A percentile compares a stretch with the other conserved stretches of the same genome.
Evolutionary conservation across 208 protist species (phyloP).

Genomic region (Balamuthia mandrillaris): DNA sequence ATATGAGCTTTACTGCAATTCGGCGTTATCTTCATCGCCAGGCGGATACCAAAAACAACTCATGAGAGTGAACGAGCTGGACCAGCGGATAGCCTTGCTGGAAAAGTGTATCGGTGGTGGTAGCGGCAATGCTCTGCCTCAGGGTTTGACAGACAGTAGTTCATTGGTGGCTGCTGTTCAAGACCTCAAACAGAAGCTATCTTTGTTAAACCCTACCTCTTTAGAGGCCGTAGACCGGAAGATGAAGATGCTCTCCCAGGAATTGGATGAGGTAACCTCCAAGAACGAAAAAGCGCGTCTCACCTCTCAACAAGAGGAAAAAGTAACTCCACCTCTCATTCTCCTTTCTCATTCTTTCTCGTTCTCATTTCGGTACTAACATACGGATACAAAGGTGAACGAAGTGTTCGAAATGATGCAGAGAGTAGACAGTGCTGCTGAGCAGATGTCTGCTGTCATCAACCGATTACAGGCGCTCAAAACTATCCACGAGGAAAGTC

Average conservation of each 20-base stretch:
- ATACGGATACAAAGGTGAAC: conserved; percentile 3
- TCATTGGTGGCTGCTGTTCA: neutral
- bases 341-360: neutral
- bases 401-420: conserved; percentile 40
- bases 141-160: neutral
- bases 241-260: conserved; percentile 38
- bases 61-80: neutral
- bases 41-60: neutral
- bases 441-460: conserved; percentile 28
- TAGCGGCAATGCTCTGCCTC: neutral
- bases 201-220: neutral
- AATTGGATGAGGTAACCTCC: conserved; percentile 12
- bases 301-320: conserved; percentile 26
- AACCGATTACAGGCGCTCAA: conserved; percentile 9
- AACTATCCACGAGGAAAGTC: conserved; percentile 32
- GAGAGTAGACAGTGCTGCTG: conserved; percentile 9
- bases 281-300: conserved; percentile 11
- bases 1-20: conserved; percentile 28
- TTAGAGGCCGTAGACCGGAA: conserved; percentile 31
- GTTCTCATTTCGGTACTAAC: neutral
- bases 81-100: neutral
- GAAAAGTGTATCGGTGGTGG: conserved; percentile 30
- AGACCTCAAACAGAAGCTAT: conserved; percentile 16
- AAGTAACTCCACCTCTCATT: neutral
- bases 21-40: neutral